A percentile compares a stretch with the other conserved stretches of the same genome.
These are phyloP conservation scores for Polygonum aviculare DNA, from an alignment of 148 eudicot genomes.

Conservation along the genomic window DNA sequence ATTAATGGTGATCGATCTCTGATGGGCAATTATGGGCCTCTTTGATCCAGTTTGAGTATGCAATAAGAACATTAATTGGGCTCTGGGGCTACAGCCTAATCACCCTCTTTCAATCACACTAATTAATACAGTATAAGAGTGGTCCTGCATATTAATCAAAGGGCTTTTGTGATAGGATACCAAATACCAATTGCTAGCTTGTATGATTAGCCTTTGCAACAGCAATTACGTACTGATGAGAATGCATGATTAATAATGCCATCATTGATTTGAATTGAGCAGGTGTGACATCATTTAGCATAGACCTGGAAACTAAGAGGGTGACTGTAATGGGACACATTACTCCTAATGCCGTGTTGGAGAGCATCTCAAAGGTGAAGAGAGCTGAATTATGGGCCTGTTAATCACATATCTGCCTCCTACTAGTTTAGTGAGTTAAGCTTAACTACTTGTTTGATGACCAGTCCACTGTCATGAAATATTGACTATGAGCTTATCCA, in stretches of 20 bases:
- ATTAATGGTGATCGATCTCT: no score
- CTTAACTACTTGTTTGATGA: not conserved
- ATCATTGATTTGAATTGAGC: not conserved
- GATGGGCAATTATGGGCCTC: no score
- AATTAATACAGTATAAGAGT: not conserved
- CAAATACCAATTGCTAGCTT: not conserved
- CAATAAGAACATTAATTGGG: not conserved
- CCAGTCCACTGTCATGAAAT: not conserved
- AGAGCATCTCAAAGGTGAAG: slow-evolving; percentile 75
- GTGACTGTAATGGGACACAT: slow-evolving; percentile 70
- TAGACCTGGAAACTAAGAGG: slow-evolving; percentile 61
- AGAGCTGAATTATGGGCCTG: slow-evolving; percentile 58
- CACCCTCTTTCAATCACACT: not conserved
- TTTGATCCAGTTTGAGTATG: no score
- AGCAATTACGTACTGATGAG: not conserved
- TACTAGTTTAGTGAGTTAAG: not conserved
- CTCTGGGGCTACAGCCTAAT: not conserved
- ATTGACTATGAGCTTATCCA: not conserved
- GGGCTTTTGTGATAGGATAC: not conserved
- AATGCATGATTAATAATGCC: not conserved
- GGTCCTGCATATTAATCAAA: not conserved
- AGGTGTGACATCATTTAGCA: slow-evolving; percentile 68
- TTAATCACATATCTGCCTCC: not conserved
- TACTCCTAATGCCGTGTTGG: slow-evolving; percentile 54
- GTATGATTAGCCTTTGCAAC: not conserved